Base-by-base conservation (phyloP, 2,329 filamentous ascomycete genomes). In the Fusarium napiforme region DNA sequence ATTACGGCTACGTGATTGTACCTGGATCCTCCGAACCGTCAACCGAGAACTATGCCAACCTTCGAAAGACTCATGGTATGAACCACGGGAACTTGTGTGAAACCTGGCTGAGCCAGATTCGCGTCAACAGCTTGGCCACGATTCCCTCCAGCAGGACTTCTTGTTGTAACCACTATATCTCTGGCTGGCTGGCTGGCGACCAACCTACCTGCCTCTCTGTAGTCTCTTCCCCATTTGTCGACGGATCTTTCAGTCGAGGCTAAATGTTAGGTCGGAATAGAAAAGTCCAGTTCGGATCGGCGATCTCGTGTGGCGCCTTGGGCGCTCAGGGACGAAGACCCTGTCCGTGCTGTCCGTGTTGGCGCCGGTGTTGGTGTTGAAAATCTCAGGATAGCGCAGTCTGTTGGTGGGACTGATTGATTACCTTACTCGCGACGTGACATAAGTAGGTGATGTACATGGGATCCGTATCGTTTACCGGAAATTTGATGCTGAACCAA, bases 241-340 rank as follows among this genome's bases (percentile, higher is more conserved):
- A 77, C 74, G 69, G 68, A 69, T 49, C 71, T 76, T 75, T 78
- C 67, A 78, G 76, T 75, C 76, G 73, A 67, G 55, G 21, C 74
- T 70, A 37, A 37, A 37, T 37, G 36, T 18, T 37, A 77, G 47
- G 37, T 45, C 45, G 32, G 28, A 45, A 26, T 19, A 49, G 40
- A 64, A 58, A 34, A 37, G 32, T 43, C 61, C 18, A 46, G 34
- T 52, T 37, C 45, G 49, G 71, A 74, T 74, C 72, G 59, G 57
- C 63, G 71, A 74, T 74, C 67, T 72, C 26, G 28, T 61, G 53
- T 56, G 59, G 55, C 47, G 59, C 60, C 34, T 47, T 50, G 42
- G 34, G 46, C 45, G 55, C 45, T 56, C 61, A 72, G 72, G 60
- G 46, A 74, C 69, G 26, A 57, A 45, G 58, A 46, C 53, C 56